Evolutionary conservation across 73 alveolate genomes (phyloP), one percentile per base, ranked within the genome.

Genomic region (Durusdinium trenchii): DNA sequence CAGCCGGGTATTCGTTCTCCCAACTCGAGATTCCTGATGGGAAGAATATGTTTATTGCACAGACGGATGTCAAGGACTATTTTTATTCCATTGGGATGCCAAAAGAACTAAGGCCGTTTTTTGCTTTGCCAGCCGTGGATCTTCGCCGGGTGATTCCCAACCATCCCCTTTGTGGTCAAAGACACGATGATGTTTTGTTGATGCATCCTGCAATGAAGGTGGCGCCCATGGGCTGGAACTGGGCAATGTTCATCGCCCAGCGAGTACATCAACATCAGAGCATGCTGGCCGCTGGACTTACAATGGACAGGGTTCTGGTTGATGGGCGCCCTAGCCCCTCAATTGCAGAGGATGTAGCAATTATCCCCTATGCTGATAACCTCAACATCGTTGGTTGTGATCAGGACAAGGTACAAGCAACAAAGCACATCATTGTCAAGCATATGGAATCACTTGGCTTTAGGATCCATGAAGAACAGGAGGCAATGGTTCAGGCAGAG

Each of bases 181-280:
- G 73, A 47, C 6, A 3, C 47, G 78, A 7, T 23, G 78, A 23
- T 14, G 78, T 10, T 23, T 9, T 30, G 51, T 20, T 36, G 9
- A 48, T 82, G 4, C 48, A 9, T 35, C 92, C 92, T 3, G 40
- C n/a, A 6, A 38, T 82, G 64, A 46, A 46, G n/a, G 92, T 82
- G 35, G 73, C 48, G 20, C 92, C 92, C n/a, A 82, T 82, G 92
- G 92, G 92, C 6, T 82, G 92, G 92, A 28, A 5, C 14, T 82
- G 92, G 92, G 69, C 92, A 47, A 82, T 82, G 92, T 82, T 38
- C 35, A 23, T 43, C 7, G 92, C 92, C 35, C 92, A 82, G n/a
- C 92, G 92, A 18, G 52, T 82, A 28, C 92, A 82, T 42, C 92
- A 82, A 82, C 73, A 38, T 26, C 92, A 82, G 36, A 73, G n/a